Conservation (phyloP, 495 filamentous ascomycete genomes). For the Pyronema omphalodes region DNA sequence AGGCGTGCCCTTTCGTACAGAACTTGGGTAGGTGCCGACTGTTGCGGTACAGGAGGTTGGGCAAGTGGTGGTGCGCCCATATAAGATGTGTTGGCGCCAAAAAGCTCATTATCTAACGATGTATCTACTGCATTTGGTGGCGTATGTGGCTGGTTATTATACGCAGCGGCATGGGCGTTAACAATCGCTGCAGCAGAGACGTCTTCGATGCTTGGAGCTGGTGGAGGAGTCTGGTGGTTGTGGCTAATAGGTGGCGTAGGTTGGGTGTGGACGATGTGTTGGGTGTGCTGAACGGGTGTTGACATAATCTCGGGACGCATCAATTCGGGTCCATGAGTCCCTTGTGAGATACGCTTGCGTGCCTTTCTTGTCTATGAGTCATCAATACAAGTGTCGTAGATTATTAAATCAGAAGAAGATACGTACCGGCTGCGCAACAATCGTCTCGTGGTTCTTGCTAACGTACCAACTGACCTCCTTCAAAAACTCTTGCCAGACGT, state of each 20-base stretch:
- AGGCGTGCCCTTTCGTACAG: constrained; percentile 68
- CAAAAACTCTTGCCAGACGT: constrained; percentile 63
- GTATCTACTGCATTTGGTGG: constrained; percentile 11
- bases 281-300: neutral
- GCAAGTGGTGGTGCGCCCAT: constrained; percentile 21
- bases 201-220: neutral
- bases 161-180: constrained; percentile 27
- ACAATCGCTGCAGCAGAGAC: neutral
- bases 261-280: neutral
- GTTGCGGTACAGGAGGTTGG: constrained; percentile 36
- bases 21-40: constrained; percentile 57
- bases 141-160: constrained; percentile 7
- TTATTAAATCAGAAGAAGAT: neutral
- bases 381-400: neutral
- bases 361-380: constrained; percentile 19
- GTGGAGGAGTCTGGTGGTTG: neutral
- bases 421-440: constrained; percentile 37
- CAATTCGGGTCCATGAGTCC: neutral
- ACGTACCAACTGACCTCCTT: constrained; percentile 55
- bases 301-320: neutral
- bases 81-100: constrained; percentile 21
- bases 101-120: constrained; percentile 18
- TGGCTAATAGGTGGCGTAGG: neutral
- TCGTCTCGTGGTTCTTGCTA: constrained; percentile 50
- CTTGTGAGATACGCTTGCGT: constrained; percentile 15